Conservation (phyloP, 2,329 filamentous ascomycete genomes). For the Penicillium sp. region DNA sequence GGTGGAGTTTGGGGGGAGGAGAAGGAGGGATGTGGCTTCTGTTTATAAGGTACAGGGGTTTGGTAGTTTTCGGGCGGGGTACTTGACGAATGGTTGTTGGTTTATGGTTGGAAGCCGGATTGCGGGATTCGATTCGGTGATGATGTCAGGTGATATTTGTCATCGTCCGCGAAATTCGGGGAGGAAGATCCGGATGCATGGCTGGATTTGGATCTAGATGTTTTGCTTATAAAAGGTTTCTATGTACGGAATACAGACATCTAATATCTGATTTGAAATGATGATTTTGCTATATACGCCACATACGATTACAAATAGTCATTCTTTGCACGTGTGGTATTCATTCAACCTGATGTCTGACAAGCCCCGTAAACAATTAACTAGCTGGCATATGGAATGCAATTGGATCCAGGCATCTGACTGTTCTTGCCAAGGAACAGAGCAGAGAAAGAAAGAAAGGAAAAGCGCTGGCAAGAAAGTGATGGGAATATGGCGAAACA, state of each 20-base stretch:
- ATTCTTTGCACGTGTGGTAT: constrained; percentile 1
- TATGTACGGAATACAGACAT: no score
- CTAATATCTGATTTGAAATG: no score
- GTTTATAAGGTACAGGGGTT: no score
- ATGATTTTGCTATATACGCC: not conserved
- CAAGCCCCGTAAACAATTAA: not conserved
- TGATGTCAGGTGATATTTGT: constrained; percentile 28
- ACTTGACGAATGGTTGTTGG: not conserved
- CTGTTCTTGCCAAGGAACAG: not conserved
- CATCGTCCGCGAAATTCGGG: no score
- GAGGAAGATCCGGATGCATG: not conserved
- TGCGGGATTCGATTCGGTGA: constrained; percentile 12
- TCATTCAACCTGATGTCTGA: constrained; percentile 2
- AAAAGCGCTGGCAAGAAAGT: constrained; percentile 14
- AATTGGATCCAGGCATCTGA: not conserved
- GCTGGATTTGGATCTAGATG: not conserved
- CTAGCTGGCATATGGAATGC: not conserved
- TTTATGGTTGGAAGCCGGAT: not conserved
- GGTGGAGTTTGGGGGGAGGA: constrained; percentile 31
- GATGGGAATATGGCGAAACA: constrained; percentile 25
- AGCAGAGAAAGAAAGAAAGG: constrained; percentile 2
- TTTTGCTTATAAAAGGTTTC: not conserved
- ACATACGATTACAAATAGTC: not conserved
- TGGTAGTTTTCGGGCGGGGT: not conserved
- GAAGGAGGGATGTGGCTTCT: constrained; percentile 27